Conservation (phyloP, 768 basidiomycete genomes). For the Tulasnella sp. region DNA sequence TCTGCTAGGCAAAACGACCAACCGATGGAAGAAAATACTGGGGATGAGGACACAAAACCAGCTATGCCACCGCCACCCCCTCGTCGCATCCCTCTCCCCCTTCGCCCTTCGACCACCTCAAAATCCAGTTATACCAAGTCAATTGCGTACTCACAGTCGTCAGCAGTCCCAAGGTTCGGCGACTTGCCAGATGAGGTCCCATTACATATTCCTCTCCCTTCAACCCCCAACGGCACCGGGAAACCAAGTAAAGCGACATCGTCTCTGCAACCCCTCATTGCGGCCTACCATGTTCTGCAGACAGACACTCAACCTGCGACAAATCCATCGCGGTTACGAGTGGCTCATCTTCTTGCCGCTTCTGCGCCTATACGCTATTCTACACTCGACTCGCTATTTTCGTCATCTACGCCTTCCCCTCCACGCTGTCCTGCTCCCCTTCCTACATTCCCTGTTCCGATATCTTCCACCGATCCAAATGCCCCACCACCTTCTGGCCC, state of each 20-base stretch:
- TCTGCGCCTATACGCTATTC: slow-evolving; percentile 13
- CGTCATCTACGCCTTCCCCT: background rate
- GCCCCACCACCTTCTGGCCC: background rate
- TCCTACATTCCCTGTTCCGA: slow-evolving; percentile 9
- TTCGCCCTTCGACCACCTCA: slow-evolving; percentile 44
- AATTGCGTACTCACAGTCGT: slow-evolving; percentile 62
- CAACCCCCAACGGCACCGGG: background rate
- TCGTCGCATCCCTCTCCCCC: slow-evolving; percentile 31
- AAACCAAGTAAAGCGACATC: background rate
- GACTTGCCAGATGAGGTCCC: background rate
- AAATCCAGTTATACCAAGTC: slow-evolving; percentile 30
- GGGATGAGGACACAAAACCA: slow-evolving; percentile 26
- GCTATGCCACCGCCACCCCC: slow-evolving; percentile 30
- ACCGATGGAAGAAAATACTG: slow-evolving; percentile 19
- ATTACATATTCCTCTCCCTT: background rate
- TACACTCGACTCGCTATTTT: slow-evolving; percentile 12
- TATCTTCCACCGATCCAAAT: slow-evolving; percentile 1
- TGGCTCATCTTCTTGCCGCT: slow-evolving; percentile 11
- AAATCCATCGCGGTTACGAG: slow-evolving; percentile 16
- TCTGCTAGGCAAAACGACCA: slow-evolving; percentile 24
- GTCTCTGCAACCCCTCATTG: slow-evolving; percentile 13
- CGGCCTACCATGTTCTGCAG: slow-evolving; percentile 10
- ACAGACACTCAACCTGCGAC: slow-evolving; percentile 13
- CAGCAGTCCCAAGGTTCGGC: slow-evolving; percentile 48
- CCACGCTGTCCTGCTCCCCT: slow-evolving; percentile 10